Evolutionary conservation across 192 early-diverging fungal genomes (phyloP).

Genomic region (Entomortierella lignicola): DNA sequence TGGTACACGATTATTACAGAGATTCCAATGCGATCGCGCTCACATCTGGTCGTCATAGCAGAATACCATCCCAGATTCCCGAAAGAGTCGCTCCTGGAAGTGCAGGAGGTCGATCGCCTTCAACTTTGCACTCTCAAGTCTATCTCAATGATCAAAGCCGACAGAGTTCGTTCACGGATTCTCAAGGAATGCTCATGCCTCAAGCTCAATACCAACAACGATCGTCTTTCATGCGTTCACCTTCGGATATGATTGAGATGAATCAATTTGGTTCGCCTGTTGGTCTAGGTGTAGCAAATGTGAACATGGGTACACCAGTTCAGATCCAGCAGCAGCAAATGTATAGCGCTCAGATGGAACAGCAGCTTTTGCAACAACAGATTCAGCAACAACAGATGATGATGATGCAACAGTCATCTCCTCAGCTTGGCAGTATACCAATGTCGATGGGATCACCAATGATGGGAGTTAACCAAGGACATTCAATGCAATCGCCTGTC

Average conservation of each 20-base stretch:
- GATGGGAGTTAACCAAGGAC: constrained; percentile 23
- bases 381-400: not conserved
- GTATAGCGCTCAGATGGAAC: constrained; percentile 10
- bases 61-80: constrained; percentile 31
- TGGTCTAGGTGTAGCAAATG: constrained; percentile 31
- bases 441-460: constrained; percentile 20
- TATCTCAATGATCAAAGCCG: constrained; percentile 2
- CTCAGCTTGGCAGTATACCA: not conserved
- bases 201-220: constrained; percentile 4
- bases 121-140: constrained; percentile 19
- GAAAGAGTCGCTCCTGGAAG: constrained; percentile 16
- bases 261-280: constrained; percentile 28
- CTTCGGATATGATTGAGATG: constrained; percentile 39
- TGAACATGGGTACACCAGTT: constrained; percentile 13
- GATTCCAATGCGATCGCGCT: constrained; percentile 47
- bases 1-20: constrained; percentile 34
- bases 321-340: constrained; percentile 19
- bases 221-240: constrained; percentile 7
- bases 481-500: constrained; percentile 10
- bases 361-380: constrained; percentile 17
- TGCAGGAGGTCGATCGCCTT: constrained; percentile 13
- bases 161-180: constrained; percentile 25
- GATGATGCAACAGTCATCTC: constrained; percentile 1
- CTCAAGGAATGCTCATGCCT: constrained; percentile 39
- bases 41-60: constrained; percentile 20